Percentiles rank a stretch among this genome's conserved stretches.
These are phyloP conservation scores for Blumeria hordei DNA, from an alignment of 2,329 filamentous ascomycete species.

Conservation along the genomic window DNA sequence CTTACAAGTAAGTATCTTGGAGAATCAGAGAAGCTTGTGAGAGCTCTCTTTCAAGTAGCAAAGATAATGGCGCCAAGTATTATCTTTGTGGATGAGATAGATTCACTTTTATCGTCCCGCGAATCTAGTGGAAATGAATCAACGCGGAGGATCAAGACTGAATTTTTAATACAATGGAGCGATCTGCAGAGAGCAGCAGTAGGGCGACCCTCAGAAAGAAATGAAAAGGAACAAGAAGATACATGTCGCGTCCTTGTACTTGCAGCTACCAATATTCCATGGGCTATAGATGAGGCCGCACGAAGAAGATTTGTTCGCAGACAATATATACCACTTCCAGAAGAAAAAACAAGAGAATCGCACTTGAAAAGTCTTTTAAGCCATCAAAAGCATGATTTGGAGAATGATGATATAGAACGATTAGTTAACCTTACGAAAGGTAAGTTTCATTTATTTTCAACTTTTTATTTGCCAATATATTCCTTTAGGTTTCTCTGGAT, in stretches of 20 bases:
- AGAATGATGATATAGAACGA: conserved; percentile 42
- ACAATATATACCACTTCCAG: conserved; percentile 88
- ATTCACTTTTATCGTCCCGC: conserved; percentile 68
- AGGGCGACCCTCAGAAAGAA: conserved; percentile 45
- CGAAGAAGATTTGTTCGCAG: conserved; percentile 71
- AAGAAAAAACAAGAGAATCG: conserved; percentile 52
- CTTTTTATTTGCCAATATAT: conserved; percentile 3
- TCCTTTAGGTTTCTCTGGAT: conserved; percentile 69
- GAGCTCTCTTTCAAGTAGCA: conserved; percentile 74
- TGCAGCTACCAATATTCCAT: conserved; percentile 85
- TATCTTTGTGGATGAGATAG: conserved; percentile 97
- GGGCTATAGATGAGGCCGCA: conserved; percentile 94
- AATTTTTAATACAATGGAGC: conserved; percentile 95
- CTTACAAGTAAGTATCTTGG: conserved; percentile 90
- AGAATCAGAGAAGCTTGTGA: conserved; percentile 87
- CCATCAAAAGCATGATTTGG: conserved; percentile 49
- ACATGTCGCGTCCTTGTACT: conserved; percentile 75
- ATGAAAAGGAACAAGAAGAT: conserved; percentile 50
- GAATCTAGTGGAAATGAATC: conserved; percentile 79
- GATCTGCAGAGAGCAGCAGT: conserved; percentile 81
- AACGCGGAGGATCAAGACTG: conserved; percentile 82
- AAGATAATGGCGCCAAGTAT: conserved; percentile 79
- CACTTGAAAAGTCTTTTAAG: conserved; percentile 62
- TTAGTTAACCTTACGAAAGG: conserved; percentile 58
- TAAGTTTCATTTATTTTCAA: conserved; percentile 4